Evolutionary conservation across 805 yeast species (phyloP), one percentile per base, ranked within the genome.

Genomic region (Spathaspora passalidarum): DNA sequence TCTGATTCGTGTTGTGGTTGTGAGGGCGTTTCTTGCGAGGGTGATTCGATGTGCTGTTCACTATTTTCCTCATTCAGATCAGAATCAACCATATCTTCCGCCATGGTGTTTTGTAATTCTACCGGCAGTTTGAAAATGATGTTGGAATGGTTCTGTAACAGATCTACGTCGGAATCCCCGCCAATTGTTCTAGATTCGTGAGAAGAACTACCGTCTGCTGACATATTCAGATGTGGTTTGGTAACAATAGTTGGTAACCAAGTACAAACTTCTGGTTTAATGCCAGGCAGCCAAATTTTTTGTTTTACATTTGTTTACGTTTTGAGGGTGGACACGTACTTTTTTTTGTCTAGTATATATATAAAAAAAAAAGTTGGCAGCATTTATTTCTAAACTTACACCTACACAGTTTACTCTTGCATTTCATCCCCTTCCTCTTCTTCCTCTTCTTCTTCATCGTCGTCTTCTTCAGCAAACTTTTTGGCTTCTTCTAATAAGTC

Each of bases 401-500:
- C 18, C 9, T 5, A 36, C 17, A 5, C 14, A 3, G 38, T 23
- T 22, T 45, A 41, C 38, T 32, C 20, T 37, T 38, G 46, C 55
- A 47, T 50, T 44, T 56, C 57, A 14, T 53, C 78, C n/a, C n/a
- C 34, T 50, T 75, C 82, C 47, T 75, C 83, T 42, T 70, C 78
- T 53, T 81, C 86, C 32, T 80, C 86, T 19, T 81, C 85, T 3
- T 81, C 90, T n/a, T 82, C 94, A 10, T 83, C 87, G 13, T 83
- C 84, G 49, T 87, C 96, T 45, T 82, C 86, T 66, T 86, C 84
- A 4, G 98, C 98, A 52, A 75, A 81, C 59, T 81, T 80, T 57
- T 82, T 81, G 14, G 98, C 99, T 65, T 88, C 96, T 42, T 81
- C 81, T 45, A 90, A 73, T 52, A 92, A 66, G 14, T 81, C 92